Percentiles rank a stretch among this genome's conserved stretches.
These are phyloP conservation scores for Eucalyptus decipiens DNA, from an alignment of 345 rosid genomes.

Conservation along the genomic window DNA sequence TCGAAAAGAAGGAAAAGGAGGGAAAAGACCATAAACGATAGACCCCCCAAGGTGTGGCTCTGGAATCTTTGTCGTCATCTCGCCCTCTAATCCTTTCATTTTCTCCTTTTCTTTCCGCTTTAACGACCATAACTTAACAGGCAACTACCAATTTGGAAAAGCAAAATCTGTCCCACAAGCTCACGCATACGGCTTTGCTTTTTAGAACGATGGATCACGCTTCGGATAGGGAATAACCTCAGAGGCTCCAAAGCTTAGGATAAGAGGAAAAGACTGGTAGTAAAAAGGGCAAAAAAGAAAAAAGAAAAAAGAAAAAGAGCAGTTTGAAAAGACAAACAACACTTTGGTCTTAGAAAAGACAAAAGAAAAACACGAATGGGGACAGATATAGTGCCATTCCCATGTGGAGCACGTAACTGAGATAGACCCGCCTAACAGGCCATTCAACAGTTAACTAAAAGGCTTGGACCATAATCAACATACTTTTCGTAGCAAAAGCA, in stretches of 20 bases:
- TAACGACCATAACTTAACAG: conserved; percentile 8
- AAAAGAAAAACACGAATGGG: not conserved
- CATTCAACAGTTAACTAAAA: not conserved
- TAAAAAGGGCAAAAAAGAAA: not conserved
- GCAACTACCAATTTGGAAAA: not conserved
- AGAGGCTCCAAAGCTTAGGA: not conserved
- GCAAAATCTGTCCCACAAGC: not conserved
- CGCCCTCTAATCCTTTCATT: not conserved
- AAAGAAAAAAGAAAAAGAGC: not conserved
- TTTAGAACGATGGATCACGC: not conserved
- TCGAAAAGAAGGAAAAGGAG: not conserved
- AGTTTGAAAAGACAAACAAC: not conserved
- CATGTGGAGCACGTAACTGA: not conserved
- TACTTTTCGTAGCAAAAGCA: not conserved
- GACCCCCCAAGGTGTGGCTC: not conserved
- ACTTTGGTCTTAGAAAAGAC: not conserved
- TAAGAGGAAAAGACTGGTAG: not conserved
- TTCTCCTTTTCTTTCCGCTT: not conserved
- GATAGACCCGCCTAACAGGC: not conserved
- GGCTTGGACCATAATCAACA: not conserved
- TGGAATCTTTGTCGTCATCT: conserved; percentile 9
- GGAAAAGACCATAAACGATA: not conserved
- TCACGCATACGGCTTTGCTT: conserved; percentile 2
- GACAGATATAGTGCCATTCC: not conserved
- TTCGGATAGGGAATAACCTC: not conserved